Evolutionary conservation across 148 eudicot genomes (phyloP).

Genomic region (Diospyros lotus): DNA sequence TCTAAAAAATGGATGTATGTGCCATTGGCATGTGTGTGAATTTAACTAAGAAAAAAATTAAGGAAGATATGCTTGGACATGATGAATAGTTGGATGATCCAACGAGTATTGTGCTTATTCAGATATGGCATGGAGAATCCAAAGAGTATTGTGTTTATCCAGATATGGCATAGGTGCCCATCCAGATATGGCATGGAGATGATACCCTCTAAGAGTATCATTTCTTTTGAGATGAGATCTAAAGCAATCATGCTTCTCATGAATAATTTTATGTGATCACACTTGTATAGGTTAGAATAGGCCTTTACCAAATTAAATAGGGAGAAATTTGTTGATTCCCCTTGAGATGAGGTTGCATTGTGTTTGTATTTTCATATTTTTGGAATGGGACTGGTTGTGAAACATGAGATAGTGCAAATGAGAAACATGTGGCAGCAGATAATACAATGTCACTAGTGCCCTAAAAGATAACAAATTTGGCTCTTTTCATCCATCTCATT

Average conservation of each 20-base stretch:
- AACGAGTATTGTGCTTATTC: too few species aligned
- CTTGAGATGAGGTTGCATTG: neutral
- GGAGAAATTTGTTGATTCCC: neutral
- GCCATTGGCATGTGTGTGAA: too few species aligned
- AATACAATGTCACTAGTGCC: neutral
- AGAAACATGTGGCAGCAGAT: neutral
- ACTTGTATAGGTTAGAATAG: neutral
- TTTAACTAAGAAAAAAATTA: too few species aligned
- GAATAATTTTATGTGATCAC: neutral
- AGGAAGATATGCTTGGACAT: too few species aligned
- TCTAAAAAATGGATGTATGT: too few species aligned
- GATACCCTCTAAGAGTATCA: too few species aligned
- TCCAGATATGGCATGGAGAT: too few species aligned
- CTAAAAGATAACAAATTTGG: neutral
- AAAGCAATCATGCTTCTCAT: neutral
- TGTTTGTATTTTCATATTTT: neutral
- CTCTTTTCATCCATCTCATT: neutral
- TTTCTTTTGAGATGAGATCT: too few species aligned
- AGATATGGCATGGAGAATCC: too few species aligned
- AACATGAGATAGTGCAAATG: neutral
- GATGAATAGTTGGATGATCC: too few species aligned
- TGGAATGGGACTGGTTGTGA: neutral
- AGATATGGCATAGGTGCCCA: too few species aligned
- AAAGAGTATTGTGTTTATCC: too few species aligned
- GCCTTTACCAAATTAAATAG: neutral